phyloP scores from a whole-genome alignment of 1,284 basidiomycete species.

The Rhodotorula sp. region DNA sequence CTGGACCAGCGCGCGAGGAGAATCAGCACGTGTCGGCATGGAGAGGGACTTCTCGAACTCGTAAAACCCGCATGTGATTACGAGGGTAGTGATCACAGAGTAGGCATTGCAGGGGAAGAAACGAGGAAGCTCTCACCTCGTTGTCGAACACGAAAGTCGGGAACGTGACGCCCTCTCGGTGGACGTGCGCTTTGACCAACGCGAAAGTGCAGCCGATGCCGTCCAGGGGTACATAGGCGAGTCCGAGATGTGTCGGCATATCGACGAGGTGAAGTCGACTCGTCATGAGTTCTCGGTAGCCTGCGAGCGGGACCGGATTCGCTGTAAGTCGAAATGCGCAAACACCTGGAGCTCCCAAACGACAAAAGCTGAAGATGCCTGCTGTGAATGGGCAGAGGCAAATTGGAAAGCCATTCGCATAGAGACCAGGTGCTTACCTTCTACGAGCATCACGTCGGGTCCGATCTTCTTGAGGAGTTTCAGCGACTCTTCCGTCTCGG shows the following conservation, averaged over 20 bases:
- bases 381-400: no score
- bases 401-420: no score
- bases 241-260: constrained; percentile 34
- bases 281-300: constrained; percentile 30
- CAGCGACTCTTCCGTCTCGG: constrained; percentile 32
- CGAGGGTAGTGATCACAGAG: no score
- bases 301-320: not conserved
- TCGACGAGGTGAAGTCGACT: constrained; percentile 28
- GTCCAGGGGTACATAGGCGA: constrained; percentile 33
- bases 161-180: constrained; percentile 34
- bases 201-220: constrained; percentile 37
- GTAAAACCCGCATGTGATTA: no score
- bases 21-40: not conserved
- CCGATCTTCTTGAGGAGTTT: constrained; percentile 20
- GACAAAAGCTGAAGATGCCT: no score
- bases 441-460: constrained; percentile 31
- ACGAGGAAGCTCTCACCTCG: constrained; percentile 19
- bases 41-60: not conserved
- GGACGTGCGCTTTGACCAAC: constrained; percentile 36
- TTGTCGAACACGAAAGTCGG: constrained; percentile 36
- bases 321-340: no score
- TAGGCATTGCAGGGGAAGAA: no score
- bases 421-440: not conserved
- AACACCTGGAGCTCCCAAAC: no score
- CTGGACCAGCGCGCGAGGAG: not conserved